These are phyloP conservation scores for Citropsis articulata DNA, from an alignment of 345 rosid species.

Conservation along the genomic window DNA sequence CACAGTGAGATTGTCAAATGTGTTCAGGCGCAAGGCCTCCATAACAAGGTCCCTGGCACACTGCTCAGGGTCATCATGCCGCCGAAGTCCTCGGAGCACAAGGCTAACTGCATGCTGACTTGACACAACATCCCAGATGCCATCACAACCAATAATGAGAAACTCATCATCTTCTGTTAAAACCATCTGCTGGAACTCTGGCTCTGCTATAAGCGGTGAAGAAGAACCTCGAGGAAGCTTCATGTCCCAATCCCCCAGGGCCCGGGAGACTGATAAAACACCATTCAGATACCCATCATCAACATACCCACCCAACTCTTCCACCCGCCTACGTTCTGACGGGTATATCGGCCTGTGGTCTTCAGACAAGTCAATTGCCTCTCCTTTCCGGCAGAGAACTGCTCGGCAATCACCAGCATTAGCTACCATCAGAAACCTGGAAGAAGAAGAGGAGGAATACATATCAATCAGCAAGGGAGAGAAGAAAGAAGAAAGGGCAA, in stretches of 20 bases:
- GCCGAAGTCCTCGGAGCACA: slow-evolving; percentile 53
- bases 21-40: slow-evolving; percentile 59
- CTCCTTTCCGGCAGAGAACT: slow-evolving; percentile 72
- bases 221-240: slow-evolving; percentile 55
- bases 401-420: slow-evolving; percentile 91
- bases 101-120: slow-evolving; percentile 79
- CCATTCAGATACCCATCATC: slow-evolving; percentile 80
- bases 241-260: slow-evolving; percentile 94
- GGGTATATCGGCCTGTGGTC: slow-evolving; percentile 67
- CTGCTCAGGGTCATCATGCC: slow-evolving; percentile 68
- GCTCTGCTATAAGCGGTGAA: slow-evolving; percentile 80
- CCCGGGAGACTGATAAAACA: slow-evolving; percentile 71
- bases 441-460: background rate
- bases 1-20: slow-evolving; percentile 78
- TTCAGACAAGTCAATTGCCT: slow-evolving; percentile 72
- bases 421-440: slow-evolving; percentile 72
- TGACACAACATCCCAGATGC: slow-evolving; percentile 89
- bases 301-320: slow-evolving; percentile 59
- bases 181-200: slow-evolving; percentile 55
- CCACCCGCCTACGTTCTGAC: slow-evolving; percentile 72
- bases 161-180: slow-evolving; percentile 86
- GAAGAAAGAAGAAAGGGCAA: background rate
- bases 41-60: slow-evolving; percentile 76
- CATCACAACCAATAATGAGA: slow-evolving; percentile 77
- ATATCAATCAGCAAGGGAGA: background rate